These are phyloP conservation scores for Fusarium metavorans DNA, from an alignment of 2,329 filamentous ascomycete species.

Conservation along the genomic window DNA sequence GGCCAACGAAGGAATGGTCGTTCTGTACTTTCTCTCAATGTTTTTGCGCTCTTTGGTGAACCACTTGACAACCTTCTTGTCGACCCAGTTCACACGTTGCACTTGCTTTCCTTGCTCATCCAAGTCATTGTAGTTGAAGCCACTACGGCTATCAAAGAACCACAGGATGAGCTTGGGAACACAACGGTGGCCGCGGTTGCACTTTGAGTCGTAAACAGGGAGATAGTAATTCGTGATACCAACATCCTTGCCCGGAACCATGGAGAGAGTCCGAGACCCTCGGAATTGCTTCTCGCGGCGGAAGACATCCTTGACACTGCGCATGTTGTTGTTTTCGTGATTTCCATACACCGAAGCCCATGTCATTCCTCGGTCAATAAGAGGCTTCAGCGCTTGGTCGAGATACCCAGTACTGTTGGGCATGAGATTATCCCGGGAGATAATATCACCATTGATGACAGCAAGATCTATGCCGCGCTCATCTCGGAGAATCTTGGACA, in stretches of 20 bases:
- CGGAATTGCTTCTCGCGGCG: conserved; percentile 52
- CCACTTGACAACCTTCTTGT: conserved; percentile 56
- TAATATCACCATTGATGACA: conserved; percentile 78
- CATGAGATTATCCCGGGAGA: conserved; percentile 69
- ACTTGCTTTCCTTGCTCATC: conserved; percentile 54
- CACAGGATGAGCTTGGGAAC: conserved; percentile 66
- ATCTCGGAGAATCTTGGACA: conserved; percentile 8
- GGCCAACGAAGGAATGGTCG: conserved; percentile 55
- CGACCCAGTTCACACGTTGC: conserved; percentile 55
- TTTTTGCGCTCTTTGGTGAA: conserved; percentile 48
- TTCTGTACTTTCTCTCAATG: conserved; percentile 40
- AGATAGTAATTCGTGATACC: conserved; percentile 61
- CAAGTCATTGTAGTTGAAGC: conserved; percentile 45
- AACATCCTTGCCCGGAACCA: conserved; percentile 52
- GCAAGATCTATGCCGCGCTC: conserved; percentile 59
- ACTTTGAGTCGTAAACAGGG: conserved; percentile 53
- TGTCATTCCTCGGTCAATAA: conserved; percentile 64
- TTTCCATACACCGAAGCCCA: conserved; percentile 80
- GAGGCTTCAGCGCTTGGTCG: conserved; percentile 67
- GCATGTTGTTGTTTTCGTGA: conserved; percentile 71
- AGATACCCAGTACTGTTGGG: conserved; percentile 67
- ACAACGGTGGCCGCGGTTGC: conserved; percentile 44
- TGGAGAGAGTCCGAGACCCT: conserved; percentile 52
- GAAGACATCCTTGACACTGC: conserved; percentile 60
- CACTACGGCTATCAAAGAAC: conserved; percentile 78